Conservation (phyloP, 169 alveolate species). For the Plasmodium falciparum region DNA sequence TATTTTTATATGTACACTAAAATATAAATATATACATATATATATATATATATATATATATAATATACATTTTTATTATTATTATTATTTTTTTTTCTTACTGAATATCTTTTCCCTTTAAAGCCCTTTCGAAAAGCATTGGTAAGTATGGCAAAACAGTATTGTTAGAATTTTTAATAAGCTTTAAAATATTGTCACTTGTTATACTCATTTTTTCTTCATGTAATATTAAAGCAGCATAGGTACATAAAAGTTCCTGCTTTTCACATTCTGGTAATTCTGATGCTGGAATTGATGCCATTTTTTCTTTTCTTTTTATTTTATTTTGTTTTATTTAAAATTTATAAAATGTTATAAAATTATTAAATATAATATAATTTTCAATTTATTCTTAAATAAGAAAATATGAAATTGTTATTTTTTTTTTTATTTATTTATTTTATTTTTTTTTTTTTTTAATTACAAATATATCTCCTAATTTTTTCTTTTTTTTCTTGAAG, state of each 20-base stretch:
- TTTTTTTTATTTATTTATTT: no score
- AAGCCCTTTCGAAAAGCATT: constrained; percentile 93
- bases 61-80: not conserved
- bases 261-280: constrained; percentile 86
- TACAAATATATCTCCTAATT: no score
- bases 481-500: no score
- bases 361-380: not conserved
- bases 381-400: no score
- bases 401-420: no score
- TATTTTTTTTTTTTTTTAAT: no score
- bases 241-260: constrained; percentile 95
- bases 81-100: constrained; percentile 33
- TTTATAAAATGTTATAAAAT: not conserved
- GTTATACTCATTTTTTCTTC: constrained; percentile 94
- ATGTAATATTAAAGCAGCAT: constrained; percentile 93
- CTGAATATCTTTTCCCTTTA: constrained; percentile 90
- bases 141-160: constrained; percentile 96
- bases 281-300: constrained; percentile 87
- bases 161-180: constrained; percentile 92
- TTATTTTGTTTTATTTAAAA: not conserved
- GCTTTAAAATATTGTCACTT: constrained; percentile 91
- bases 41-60: constrained; percentile 4
- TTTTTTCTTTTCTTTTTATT: constrained; percentile 12
- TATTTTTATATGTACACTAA: not conserved
- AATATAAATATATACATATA: not conserved